A percentile compares a stretch with the other conserved stretches of the same genome.
phyloP scores from a whole-genome alignment of 352 stramenopile genomes.

The Globisporangium mamillatum region DNA sequence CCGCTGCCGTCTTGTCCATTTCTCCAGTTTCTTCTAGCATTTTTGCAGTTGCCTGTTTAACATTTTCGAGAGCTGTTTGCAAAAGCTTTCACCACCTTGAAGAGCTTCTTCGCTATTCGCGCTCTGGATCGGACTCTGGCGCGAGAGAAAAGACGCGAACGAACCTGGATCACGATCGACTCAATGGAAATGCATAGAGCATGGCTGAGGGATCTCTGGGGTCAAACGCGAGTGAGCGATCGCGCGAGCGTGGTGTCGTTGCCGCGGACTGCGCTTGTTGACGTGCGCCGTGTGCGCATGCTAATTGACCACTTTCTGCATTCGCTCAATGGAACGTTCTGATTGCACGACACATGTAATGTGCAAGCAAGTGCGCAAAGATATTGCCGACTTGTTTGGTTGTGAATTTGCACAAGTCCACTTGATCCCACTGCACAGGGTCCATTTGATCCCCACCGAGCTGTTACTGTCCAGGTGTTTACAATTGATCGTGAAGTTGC shows the following conservation, averaged over 20 bases:
- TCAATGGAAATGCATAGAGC: not conserved
- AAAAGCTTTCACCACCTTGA: not conserved
- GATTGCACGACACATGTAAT: not conserved
- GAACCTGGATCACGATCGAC: not conserved
- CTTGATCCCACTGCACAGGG: not conserved
- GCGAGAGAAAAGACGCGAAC: not conserved
- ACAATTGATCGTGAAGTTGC: not conserved
- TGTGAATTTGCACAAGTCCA: not conserved
- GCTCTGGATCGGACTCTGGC: not conserved
- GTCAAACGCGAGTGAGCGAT: not conserved
- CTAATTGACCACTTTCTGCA: not conserved
- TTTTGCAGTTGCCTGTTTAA: no score
- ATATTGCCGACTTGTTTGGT: not conserved
- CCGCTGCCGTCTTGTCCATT: no score
- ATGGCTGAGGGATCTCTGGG: not conserved
- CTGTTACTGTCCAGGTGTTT: not conserved
- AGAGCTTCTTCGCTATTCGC: not conserved
- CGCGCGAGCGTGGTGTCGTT: not conserved
- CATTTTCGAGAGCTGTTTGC: no score
- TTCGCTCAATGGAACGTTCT: not conserved
- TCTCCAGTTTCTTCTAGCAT: no score
- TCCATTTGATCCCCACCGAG: no score
- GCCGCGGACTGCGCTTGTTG: not conserved
- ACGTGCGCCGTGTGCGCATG: not conserved
- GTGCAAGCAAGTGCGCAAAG: not conserved